Evolutionary conservation across 805 yeast species (phyloP).

Genomic region (Saccharomyces jurei): DNA sequence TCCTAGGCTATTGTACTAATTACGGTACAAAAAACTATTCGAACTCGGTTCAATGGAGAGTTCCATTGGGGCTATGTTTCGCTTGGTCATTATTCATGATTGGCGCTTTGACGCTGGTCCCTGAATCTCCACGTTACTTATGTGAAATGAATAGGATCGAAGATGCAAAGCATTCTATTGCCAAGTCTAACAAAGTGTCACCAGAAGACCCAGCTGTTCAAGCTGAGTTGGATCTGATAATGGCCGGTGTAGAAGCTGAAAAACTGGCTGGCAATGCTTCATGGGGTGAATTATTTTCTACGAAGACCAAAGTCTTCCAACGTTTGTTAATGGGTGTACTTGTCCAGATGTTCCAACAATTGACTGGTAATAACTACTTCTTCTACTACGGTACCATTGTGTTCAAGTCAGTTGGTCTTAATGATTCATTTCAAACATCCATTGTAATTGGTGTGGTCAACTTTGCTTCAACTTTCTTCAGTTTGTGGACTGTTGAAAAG

Average conservation of each 20-base stretch:
- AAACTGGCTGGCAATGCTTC: constrained; percentile 51
- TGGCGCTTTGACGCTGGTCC: constrained; percentile 50
- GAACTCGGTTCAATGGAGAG: constrained; percentile 48
- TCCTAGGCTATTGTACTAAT: constrained; percentile 60
- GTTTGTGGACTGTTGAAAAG: constrained; percentile 41
- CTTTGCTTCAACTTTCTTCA: constrained; percentile 44
- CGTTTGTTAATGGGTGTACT: constrained; percentile 42
- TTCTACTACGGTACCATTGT: constrained; percentile 49
- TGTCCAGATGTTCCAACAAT: constrained; percentile 55
- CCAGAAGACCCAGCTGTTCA: constrained; percentile 45
- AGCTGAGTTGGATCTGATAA: constrained; percentile 43
- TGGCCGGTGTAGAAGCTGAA: constrained; percentile 54
- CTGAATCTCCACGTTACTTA: constrained; percentile 62
- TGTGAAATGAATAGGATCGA: constrained; percentile 44
- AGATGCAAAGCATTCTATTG: constrained; percentile 49
- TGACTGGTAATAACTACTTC: constrained; percentile 55
- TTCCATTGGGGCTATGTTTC: constrained; percentile 48
- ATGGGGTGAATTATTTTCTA: constrained; percentile 41
- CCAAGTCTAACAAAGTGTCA: constrained; percentile 45
- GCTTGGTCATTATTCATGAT: constrained; percentile 31
- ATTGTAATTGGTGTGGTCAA: constrained; percentile 50
- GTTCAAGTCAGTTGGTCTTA: constrained; percentile 27
- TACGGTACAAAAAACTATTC: constrained; percentile 38
- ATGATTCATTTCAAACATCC: constrained; percentile 48
- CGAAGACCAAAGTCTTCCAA: constrained; percentile 50